Evolutionary conservation across 1,139 yeast species (phyloP).

Genomic region (Saccharomyces hybrid): DNA sequence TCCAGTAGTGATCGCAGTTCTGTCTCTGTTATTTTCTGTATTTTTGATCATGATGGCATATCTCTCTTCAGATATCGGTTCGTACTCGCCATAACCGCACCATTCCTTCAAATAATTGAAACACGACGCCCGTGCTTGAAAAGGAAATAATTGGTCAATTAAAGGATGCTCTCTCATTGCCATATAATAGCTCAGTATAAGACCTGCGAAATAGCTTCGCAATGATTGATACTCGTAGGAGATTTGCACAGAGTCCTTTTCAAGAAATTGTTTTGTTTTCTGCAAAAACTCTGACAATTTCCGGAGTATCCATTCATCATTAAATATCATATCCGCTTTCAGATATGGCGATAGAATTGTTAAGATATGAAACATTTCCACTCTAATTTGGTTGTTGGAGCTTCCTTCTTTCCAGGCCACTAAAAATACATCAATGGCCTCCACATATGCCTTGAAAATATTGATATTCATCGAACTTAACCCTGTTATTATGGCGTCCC

Average conservation of each 20-base stretch:
- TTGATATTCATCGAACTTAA: slow-evolving; percentile 85
- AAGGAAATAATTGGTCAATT: slow-evolving; percentile 52
- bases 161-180: slow-evolving; percentile 36
- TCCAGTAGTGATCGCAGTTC: slow-evolving; percentile 44
- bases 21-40: slow-evolving; percentile 40
- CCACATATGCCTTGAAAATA: slow-evolving; percentile 75
- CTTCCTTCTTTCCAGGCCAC: slow-evolving; percentile 48
- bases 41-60: slow-evolving; percentile 53
- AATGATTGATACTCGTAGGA: slow-evolving; percentile 69
- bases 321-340: slow-evolving; percentile 42
- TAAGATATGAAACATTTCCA: slow-evolving; percentile 73
- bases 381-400: slow-evolving; percentile 42
- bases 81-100: slow-evolving; percentile 82
- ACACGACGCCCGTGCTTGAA: slow-evolving; percentile 78
- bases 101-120: slow-evolving; percentile 82
- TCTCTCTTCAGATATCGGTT: slow-evolving; percentile 55
- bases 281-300: slow-evolving; percentile 60
- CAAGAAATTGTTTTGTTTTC: slow-evolving; percentile 56
- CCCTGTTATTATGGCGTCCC: slow-evolving; percentile 83
- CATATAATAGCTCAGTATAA: slow-evolving; percentile 63
- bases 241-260: slow-evolving; percentile 51
- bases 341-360: slow-evolving; percentile 64
- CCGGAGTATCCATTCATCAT: slow-evolving; percentile 64
- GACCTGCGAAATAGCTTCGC: slow-evolving; percentile 72
- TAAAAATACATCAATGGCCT: slow-evolving; percentile 61